Evolutionary conservation across 140 eudicot species (phyloP).

Genomic region (Erigeron philadelphicus): DNA sequence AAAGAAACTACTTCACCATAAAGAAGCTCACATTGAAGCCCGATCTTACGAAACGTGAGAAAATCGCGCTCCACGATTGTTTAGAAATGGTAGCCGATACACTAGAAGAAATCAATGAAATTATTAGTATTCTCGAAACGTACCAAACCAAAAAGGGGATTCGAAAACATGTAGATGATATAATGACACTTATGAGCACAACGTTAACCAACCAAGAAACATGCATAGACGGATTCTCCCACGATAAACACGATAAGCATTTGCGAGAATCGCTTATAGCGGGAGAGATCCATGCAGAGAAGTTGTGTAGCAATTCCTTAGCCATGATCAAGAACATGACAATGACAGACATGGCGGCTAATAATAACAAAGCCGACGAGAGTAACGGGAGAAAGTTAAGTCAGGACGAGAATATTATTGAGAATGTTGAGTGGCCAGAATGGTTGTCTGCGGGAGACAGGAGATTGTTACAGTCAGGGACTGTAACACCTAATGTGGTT

Average conservation of each 20-base stretch:
- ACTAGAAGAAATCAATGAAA: slow-evolving; percentile 46
- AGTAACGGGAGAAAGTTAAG: slow-evolving; percentile 35
- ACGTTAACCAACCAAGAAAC: slow-evolving; percentile 76
- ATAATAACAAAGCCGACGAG: slow-evolving; percentile 14
- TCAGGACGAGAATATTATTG: slow-evolving; percentile 2
- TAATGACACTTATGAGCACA: slow-evolving; percentile 56
- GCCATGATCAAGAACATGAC: slow-evolving; percentile 80
- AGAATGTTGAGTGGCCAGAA: slow-evolving; percentile 45
- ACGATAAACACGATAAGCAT: slow-evolving; percentile 42
- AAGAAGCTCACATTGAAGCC: slow-evolving; percentile 29
- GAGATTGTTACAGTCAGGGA: slow-evolving; percentile 54
- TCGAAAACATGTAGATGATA: slow-evolving; percentile 43
- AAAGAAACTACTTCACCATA: slow-evolving; percentile 46
- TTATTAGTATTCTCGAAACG: slow-evolving; percentile 34
- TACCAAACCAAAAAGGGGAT: slow-evolving; percentile 45
- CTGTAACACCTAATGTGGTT: slow-evolving; percentile 49
- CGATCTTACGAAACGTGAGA: slow-evolving; percentile 52
- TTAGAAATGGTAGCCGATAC: slow-evolving; percentile 60
- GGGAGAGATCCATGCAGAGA: slow-evolving; percentile 47
- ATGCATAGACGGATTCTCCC: slow-evolving; percentile 81
- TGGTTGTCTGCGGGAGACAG: slow-evolving; percentile 78
- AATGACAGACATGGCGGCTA: slow-evolving; percentile 38
- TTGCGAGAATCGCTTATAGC: slow-evolving; percentile 37
- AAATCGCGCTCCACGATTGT: slow-evolving; percentile 65
- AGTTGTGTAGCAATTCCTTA: slow-evolving; percentile 66